Conservation (phyloP, 2,329 filamentous ascomycete species). For the Tolypocladium sp. region DNA sequence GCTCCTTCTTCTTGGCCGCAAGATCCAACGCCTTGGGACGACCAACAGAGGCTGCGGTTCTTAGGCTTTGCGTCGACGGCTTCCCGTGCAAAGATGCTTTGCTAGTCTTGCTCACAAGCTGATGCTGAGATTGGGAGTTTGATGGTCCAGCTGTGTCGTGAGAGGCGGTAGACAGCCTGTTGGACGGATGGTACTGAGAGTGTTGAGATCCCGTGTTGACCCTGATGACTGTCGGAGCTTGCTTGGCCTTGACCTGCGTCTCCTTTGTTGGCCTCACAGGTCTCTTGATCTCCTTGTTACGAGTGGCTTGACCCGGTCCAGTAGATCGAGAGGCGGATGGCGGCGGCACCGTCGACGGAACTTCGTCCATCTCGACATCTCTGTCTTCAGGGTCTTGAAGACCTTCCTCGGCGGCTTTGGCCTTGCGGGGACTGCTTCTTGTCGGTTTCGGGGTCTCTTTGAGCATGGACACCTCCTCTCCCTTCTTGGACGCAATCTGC, state of each 20-base stretch:
- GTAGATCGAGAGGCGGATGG: constrained; percentile 47
- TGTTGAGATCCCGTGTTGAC: constrained; percentile 60
- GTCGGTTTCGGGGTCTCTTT: constrained; percentile 35
- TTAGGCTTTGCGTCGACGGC: constrained; percentile 49
- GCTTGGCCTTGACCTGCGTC: constrained; percentile 46
- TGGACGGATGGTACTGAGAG: constrained; percentile 49
- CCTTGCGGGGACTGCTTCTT: constrained; percentile 44
- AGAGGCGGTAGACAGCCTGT: constrained; percentile 45
- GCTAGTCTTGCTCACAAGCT: constrained; percentile 55
- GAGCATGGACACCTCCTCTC: constrained; percentile 32
- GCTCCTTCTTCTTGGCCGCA: constrained; percentile 74
- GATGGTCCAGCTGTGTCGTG: constrained; percentile 33
- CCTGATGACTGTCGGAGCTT: constrained; percentile 60
- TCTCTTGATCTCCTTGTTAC: constrained; percentile 46
- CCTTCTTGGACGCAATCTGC: constrained; percentile 42
- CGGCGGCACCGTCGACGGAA: constrained; percentile 46
- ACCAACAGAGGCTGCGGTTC: constrained; percentile 46
- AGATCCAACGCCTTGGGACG: constrained; percentile 65
- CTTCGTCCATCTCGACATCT: constrained; percentile 49
- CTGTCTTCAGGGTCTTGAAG: constrained; percentile 20
- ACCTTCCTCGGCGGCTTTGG: constrained; percentile 24
- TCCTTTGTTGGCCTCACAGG: constrained; percentile 57
- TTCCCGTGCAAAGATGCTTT: constrained; percentile 55
- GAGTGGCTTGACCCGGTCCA: constrained; percentile 35
- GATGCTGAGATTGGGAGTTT: constrained; percentile 29